A percentile compares a stretch with the other conserved stretches of the same genome.
These are phyloP conservation scores for Microcyclospora tardicrescens DNA, from an alignment of 2,329 filamentous ascomycete species.

Conservation along the genomic window DNA sequence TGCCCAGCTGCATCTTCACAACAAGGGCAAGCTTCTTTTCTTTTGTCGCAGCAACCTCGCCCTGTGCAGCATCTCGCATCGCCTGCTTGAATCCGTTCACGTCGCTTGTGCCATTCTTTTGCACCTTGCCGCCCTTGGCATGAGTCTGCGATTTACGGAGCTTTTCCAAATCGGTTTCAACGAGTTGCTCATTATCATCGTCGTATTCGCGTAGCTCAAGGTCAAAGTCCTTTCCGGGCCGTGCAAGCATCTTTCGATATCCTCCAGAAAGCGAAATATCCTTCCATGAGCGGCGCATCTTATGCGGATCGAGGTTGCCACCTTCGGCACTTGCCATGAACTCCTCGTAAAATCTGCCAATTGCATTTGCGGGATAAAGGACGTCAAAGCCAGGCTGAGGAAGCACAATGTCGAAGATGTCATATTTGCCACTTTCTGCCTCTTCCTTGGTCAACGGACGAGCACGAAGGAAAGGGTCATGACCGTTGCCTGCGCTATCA, in stretches of 20 bases:
- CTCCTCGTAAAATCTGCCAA: slow-evolving; percentile 68
- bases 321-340: slow-evolving; percentile 77
- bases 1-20: slow-evolving; percentile 61
- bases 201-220: slow-evolving; percentile 57
- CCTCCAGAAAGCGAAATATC: slow-evolving; percentile 81
- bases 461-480: slow-evolving; percentile 54
- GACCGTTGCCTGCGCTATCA: slow-evolving; percentile 40
- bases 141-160: slow-evolving; percentile 23
- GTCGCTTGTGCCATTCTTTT: slow-evolving; percentile 8
- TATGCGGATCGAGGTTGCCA: slow-evolving; percentile 64
- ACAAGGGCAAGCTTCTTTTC: slow-evolving; percentile 50
- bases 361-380: slow-evolving; percentile 68
- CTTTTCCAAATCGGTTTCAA: slow-evolving; percentile 71
- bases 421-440: slow-evolving; percentile 59
- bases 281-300: slow-evolving; percentile 76
- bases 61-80: slow-evolving; percentile 2
- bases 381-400: slow-evolving; percentile 89
- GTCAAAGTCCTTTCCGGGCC: slow-evolving; percentile 46
- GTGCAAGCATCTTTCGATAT: slow-evolving; percentile 73
- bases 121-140: neutral
- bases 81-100: slow-evolving; percentile 3
- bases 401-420: slow-evolving; percentile 77
- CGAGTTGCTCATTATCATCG: slow-evolving; percentile 67
- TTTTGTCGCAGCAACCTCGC: slow-evolving; percentile 1
- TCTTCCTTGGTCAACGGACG: slow-evolving; percentile 66